Evolutionary conservation across 495 filamentous ascomycete genomes (phyloP).

Genomic region (Aspergillus incahuasiensis): DNA sequence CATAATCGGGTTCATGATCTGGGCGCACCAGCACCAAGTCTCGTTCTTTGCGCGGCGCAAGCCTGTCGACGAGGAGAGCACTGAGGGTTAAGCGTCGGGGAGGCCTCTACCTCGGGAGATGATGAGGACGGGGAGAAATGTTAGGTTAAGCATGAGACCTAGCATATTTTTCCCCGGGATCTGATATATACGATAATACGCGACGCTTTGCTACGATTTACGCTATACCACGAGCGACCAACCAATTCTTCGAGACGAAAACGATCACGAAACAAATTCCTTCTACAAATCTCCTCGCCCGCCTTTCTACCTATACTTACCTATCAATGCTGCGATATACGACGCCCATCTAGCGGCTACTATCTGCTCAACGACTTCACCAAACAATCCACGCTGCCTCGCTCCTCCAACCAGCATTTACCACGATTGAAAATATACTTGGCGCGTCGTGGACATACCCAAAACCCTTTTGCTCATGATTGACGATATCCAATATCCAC

Average conservation of each 20-base stretch:
- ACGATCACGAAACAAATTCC: too few relatives aligned
- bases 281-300: too few relatives aligned
- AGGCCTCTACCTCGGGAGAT: too few relatives aligned
- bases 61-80: conserved; percentile 40
- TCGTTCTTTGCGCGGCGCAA: conserved; percentile 34
- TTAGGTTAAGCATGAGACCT: too few relatives aligned
- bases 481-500: neutral
- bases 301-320: too few relatives aligned
- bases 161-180: too few relatives aligned
- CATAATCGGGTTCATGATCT: conserved; percentile 65
- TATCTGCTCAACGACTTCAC: neutral
- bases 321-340: neutral
- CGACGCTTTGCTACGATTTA: too few relatives aligned
- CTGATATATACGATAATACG: too few relatives aligned
- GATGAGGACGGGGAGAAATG: too few relatives aligned
- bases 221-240: neutral
- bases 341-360: neutral
- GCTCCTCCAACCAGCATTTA: neutral
- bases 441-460: neutral
- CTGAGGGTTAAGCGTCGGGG: conserved; percentile 30
- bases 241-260: too few relatives aligned
- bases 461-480: neutral
- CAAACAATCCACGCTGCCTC: neutral
- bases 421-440: neutral
- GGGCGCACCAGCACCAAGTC: conserved; percentile 44